Conservation (phyloP, 441 rosid species). For the Theobroma grandiflorum region DNA sequence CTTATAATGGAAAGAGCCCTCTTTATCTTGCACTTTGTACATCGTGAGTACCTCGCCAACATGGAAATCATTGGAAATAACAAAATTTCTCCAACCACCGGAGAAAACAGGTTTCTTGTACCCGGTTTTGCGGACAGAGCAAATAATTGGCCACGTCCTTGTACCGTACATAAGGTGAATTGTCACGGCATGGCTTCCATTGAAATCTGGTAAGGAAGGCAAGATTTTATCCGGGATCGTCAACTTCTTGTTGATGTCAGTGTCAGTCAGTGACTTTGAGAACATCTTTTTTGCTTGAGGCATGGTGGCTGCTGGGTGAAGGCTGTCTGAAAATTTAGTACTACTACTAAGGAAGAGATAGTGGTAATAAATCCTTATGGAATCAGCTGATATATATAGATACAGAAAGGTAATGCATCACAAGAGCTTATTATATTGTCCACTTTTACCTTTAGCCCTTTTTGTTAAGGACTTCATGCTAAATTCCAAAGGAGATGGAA, state of each 20-base stretch:
- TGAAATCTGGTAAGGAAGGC: not conserved
- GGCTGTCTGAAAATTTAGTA: not conserved
- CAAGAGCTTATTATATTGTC: too few relatives aligned
- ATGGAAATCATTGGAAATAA: not conserved
- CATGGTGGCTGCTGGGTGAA: not conserved
- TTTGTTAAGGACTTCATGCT: too few relatives aligned
- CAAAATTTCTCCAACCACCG: slow-evolving; percentile 5
- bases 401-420: too few relatives aligned
- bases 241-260: not conserved
- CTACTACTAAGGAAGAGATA: not conserved
- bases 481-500: too few relatives aligned
- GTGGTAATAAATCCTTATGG: not conserved
- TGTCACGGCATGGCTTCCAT: not conserved
- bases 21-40: not conserved
- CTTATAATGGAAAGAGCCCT: not conserved
- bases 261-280: slow-evolving; percentile 4
- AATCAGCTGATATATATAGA: too few relatives aligned
- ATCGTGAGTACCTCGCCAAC: not conserved
- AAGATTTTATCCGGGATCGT: not conserved
- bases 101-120: slow-evolving; percentile 21
- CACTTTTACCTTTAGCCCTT: too few relatives aligned
- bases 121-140: slow-evolving; percentile 2
- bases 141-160: not conserved
- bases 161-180: not conserved
- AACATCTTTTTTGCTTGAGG: not conserved